Conservation (phyloP, 257 asterid genomes). For the Solanum gracilifrons region DNA sequence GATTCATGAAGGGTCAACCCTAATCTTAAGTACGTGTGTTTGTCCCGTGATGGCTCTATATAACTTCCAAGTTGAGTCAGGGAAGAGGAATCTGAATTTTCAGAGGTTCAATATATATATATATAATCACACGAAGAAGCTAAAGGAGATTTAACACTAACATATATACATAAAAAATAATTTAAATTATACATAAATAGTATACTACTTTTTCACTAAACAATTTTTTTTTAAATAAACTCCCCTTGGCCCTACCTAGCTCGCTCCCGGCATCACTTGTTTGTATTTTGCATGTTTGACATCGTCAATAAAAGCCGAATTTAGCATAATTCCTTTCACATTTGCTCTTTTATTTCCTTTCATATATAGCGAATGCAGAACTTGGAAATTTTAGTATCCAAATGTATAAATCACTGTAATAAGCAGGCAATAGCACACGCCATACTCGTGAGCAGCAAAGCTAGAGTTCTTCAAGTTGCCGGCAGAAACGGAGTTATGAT, state of each 20-base stretch:
- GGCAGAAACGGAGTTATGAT: not conserved
- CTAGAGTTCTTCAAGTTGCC: not conserved
- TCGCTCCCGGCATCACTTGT: not conserved
- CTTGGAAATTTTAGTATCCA: not conserved
- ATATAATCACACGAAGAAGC: not conserved
- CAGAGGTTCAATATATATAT: no score
- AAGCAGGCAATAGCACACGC: not conserved
- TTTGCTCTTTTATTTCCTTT: not conserved
- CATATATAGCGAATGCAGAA: not conserved
- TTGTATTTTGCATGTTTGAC: not conserved
- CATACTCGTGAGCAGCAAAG: not conserved
- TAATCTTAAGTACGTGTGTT: not conserved
- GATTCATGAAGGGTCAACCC: not conserved
- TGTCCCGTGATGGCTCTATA: not conserved
- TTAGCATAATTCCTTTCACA: not conserved
- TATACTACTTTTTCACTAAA: no score
- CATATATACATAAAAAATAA: no score
- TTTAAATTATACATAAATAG: fast-evolving
- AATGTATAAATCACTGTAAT: not conserved
- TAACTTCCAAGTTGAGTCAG: not conserved
- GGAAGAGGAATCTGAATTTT: not conserved
- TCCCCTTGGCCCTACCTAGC: not conserved
- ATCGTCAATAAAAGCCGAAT: not conserved
- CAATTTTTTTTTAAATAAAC: no score
- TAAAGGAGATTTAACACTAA: no score